Evolutionary conservation across 2,329 filamentous ascomycete genomes (phyloP).

Genomic region (Geosmithia morbida): DNA sequence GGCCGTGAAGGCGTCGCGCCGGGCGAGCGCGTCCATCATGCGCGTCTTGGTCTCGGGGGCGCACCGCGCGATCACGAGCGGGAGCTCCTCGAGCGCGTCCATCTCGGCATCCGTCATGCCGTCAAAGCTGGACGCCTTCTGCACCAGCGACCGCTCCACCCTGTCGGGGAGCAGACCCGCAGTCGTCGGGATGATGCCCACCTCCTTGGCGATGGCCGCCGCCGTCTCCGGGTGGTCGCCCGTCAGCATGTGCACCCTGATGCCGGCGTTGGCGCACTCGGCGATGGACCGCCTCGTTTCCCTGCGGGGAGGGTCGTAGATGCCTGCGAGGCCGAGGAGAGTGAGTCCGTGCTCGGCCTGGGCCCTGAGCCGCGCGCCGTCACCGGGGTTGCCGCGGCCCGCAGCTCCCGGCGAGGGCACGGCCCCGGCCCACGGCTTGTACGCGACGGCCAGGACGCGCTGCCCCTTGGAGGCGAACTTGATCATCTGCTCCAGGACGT

Average conservation of each 20-base stretch:
- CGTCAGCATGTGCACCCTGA: constrained; percentile 73
- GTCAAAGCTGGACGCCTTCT: constrained; percentile 68
- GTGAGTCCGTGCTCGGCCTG: constrained; percentile 53
- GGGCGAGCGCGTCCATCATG: constrained; percentile 61
- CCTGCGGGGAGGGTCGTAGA: constrained; percentile 74
- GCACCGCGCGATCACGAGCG: constrained; percentile 55
- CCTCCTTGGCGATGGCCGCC: constrained; percentile 62
- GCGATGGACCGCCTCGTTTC: constrained; percentile 63
- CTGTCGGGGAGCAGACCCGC: constrained; percentile 42
- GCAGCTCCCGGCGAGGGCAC: constrained; percentile 23
- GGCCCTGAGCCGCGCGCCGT: constrained; percentile 35
- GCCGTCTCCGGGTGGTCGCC: constrained; percentile 72
- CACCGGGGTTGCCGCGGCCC: constrained; percentile 8
- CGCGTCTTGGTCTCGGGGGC: constrained; percentile 58
- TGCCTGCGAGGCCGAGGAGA: constrained; percentile 70
- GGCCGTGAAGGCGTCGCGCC: constrained; percentile 48
- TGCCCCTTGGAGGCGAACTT: constrained; percentile 51
- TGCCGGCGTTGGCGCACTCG: constrained; percentile 58
- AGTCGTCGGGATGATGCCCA: constrained; percentile 59
- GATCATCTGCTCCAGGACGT: constrained; percentile 39
- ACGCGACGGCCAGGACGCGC: constrained; percentile 57
- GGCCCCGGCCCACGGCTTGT: constrained; percentile 40
- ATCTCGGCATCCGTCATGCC: constrained; percentile 49
- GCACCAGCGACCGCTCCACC: constrained; percentile 55
- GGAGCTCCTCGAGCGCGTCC: constrained; percentile 45